Evolutionary conservation across 1,284 basidiomycete species (phyloP), one percentile per base, ranked within the genome.

Genomic region (Vanrija sp.): DNA sequence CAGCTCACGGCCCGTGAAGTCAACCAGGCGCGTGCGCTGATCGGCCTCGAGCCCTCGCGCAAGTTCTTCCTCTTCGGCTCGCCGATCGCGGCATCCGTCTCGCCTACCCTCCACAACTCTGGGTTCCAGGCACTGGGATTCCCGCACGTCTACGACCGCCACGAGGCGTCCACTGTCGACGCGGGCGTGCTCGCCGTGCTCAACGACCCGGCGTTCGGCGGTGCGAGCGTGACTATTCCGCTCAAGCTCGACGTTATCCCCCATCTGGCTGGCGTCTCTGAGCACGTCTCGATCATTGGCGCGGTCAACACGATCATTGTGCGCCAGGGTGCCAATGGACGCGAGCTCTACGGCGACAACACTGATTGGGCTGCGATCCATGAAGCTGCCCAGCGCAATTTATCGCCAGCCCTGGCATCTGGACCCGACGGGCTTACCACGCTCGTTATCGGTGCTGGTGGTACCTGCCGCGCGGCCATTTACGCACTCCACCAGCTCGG

Each of bases 141-240:
- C 12, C 93, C 93, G 0, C 85, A 94, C 71, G 71, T 73, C 14
- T 97, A 96, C 71, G 79, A 80, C 37, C 78, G 88, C n/a, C 78
- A 89, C 45, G 90, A 98, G 77, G 88, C 88, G 0, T 68, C 78
- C 14, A 75, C 78, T 6, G 81, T 95, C 1, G 84, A 84, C 48
- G 82, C 85, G 8, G 79, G 82, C 47, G 80, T 96, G 59, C 81
- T 82, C 62, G 76, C 80, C 0, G 79, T 85, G 2, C 78, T 98
- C 15, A 73, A 79, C 0, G 78, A 83, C 8, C 79, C 83, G 0
- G 83, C 86, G 50, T 98, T 98, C 75, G 95, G 95, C 16, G 95
- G 95, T 4, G 94, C 94, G 7, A 92, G 89, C 6, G 92, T 98
- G 22, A 99, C 96, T 5, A 95, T 96, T 59, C 93, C 93, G 3